Percentiles rank a stretch among this genome's conserved stretches.
Evolutionary conservation across 169 alveolate genomes (phyloP).

Genomic region (Toxoplasma gondii): DNA sequence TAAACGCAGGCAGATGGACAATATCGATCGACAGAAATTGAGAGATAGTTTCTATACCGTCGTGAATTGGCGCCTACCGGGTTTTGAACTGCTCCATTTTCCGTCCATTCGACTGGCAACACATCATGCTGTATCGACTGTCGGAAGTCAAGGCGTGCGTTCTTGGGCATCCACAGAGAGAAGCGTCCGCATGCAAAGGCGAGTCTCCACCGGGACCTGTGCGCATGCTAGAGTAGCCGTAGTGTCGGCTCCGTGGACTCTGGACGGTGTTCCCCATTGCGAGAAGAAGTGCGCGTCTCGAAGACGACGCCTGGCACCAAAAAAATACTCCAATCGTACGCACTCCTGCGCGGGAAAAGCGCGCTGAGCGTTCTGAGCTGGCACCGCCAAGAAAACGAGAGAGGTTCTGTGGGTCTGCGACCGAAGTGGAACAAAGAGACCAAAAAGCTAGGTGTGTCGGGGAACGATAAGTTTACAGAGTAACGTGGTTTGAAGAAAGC

Average conservation of each 20-base stretch:
- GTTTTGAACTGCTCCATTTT: conserved; percentile 10
- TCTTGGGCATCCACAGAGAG: not conserved
- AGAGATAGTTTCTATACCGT: no score
- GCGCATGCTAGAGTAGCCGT: conserved; percentile 31
- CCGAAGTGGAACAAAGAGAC: no score
- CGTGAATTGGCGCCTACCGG: not conserved
- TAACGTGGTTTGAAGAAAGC: no score
- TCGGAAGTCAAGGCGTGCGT: not conserved
- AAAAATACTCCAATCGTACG: no score
- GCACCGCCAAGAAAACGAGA: no score
- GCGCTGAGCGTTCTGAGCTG: no score
- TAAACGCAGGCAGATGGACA: no score
- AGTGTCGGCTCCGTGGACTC: conserved; percentile 20
- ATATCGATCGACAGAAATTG: no score
- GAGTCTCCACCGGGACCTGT: not conserved
- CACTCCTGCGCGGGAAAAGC: no score
- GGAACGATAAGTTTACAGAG: no score
- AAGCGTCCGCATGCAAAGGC: not conserved
- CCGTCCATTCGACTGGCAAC: conserved; percentile 14
- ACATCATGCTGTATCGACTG: not conserved
- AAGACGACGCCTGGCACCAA: not conserved
- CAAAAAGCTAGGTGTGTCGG: no score
- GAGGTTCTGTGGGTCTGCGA: no score
- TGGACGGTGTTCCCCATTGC: conserved; percentile 8
- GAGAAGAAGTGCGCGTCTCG: not conserved